Conservation (phyloP, 2,329 filamentous ascomycete species). For the Sclerotinia glacialis region DNA sequence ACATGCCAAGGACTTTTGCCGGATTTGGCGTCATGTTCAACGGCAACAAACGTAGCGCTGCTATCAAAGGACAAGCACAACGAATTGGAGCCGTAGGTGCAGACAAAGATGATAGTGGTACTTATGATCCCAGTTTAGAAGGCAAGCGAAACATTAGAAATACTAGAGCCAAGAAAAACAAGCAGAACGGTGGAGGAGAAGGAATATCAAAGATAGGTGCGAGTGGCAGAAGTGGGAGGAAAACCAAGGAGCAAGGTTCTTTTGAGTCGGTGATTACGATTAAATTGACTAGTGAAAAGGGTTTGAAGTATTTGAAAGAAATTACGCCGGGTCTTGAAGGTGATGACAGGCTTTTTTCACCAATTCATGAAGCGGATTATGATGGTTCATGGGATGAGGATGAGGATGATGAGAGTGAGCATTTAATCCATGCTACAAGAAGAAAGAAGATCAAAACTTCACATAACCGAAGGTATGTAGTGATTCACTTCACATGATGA, state of each 20-base stretch:
- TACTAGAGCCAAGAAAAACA: slow-evolving; percentile 13
- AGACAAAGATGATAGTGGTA: slow-evolving; percentile 36
- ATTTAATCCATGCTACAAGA: background rate
- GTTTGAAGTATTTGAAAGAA: background rate
- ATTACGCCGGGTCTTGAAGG: slow-evolving; percentile 8
- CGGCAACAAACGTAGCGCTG: slow-evolving; percentile 25
- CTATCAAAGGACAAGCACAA: slow-evolving; percentile 22
- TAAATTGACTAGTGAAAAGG: background rate
- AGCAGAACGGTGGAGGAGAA: background rate
- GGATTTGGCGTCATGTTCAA: slow-evolving; percentile 26
- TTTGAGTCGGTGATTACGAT: slow-evolving; percentile 28
- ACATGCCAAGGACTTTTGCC: slow-evolving; percentile 8
- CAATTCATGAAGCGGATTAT: slow-evolving; percentile 15
- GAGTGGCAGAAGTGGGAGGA: slow-evolving; percentile 2
- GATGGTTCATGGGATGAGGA: background rate
- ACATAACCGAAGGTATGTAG: slow-evolving; percentile 13
- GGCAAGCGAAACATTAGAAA: background rate
- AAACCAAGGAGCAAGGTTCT: slow-evolving; percentile 9
- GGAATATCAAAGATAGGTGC: background rate
- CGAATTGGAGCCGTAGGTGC: slow-evolving; percentile 27
- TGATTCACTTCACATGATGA: background rate
- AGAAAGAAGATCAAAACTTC: slow-evolving; percentile 17
- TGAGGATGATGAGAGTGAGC: slow-evolving; percentile 6
- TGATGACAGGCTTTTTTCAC: background rate
- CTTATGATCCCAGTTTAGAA: slow-evolving; percentile 32